Evolutionary conservation across 306 rosid genomes (phyloP), one percentile per base, ranked within the genome.

Genomic region (Oemleria cerasiformis): DNA sequence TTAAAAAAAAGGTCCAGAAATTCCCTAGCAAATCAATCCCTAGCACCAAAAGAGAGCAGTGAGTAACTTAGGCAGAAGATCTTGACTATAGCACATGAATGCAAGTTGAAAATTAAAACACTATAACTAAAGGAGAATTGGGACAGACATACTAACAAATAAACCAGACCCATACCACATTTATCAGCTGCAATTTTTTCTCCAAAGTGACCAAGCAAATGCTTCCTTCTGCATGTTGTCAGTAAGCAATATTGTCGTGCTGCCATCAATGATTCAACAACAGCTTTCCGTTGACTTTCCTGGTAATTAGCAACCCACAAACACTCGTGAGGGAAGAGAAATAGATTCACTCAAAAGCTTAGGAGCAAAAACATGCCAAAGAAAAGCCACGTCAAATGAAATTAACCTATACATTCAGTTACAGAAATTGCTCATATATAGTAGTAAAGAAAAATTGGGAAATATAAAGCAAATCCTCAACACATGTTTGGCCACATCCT

Each of bases 161-260:
- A 50, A 15, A 70, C 80, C 69, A 75, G 84, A 82, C 66, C 72
- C 44, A 81, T 70, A 92, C 98, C 95, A 69, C 98, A 92, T 79
- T 82, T 85, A 76, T 84, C 88, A 69, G 88, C 76, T 56, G 89
- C 20, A 80, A 70, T 7, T 1, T 76, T 86, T 75, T 92, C 95
- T 73, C 98, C 98, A 51, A 92, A 90, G 80, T 92, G 83, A 65
- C 78, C 83, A 72, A 92, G 98, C 86, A 92, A 78, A 80, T 77
- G 84, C 84, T 85, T 90, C 72, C 98, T 90, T 82, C 96, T 85
- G 87, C 98, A 92, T 51, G 88, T 88, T 71, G 92, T 75, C 65
- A 75, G 51, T 71, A 88, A 71, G 72, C 98, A 90, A 79, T 92
- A 92, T 65, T 53, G 96, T 76, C 85, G 90, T 54, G 96, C 98